Evolutionary conservation across 148 eudicot genomes (phyloP).

Genomic region (Vaccinium darrowii): DNA sequence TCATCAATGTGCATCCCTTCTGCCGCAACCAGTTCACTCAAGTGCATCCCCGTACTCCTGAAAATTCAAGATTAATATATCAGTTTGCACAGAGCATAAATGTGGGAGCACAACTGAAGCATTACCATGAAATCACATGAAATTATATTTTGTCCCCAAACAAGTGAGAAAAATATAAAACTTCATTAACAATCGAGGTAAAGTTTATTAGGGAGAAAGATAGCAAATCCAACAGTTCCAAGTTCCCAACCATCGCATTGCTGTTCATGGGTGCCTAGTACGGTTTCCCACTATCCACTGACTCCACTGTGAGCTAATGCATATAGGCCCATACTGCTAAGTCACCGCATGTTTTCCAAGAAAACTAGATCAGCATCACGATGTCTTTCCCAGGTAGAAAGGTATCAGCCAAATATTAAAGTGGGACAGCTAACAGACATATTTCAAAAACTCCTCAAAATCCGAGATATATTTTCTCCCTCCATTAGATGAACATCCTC

Average conservation of each 20-base stretch:
- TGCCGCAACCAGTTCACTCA: background rate
- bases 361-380: background rate
- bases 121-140: background rate
- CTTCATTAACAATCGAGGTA: background rate
- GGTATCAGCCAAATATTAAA: background rate
- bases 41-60: background rate
- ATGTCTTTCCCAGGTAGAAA: background rate
- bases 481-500: background rate
- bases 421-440: no score
- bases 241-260: background rate
- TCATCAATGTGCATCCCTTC: background rate
- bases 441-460: background rate
- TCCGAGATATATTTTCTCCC: background rate
- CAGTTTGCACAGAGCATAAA: background rate
- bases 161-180: background rate
- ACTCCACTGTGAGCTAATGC: background rate
- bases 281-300: background rate
- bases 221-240: background rate
- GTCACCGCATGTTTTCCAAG: background rate
- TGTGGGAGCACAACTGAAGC: background rate
- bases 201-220: background rate
- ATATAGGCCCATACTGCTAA: background rate
- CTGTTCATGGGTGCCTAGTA: background rate
- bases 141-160: background rate
- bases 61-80: background rate